phyloP scores from a whole-genome alignment of 208 protist species.

The Crithidia thermophila region DNA sequence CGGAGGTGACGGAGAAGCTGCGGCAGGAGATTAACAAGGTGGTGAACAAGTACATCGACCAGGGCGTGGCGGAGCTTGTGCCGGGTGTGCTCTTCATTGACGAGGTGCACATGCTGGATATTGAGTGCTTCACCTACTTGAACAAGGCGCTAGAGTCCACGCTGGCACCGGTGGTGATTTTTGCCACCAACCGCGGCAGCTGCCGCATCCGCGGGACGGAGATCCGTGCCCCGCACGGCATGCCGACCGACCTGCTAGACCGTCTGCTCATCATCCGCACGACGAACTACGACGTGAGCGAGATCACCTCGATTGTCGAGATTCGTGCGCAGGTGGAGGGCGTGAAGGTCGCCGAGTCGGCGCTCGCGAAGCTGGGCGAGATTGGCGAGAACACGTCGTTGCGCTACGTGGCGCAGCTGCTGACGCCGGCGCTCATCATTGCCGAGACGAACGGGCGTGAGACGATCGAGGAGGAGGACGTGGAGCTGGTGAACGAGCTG shows the following conservation, averaged over 20 bases:
- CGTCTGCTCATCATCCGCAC: slow-evolving; percentile 99
- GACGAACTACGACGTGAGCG: slow-evolving; percentile 94
- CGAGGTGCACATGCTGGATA: slow-evolving; percentile 99
- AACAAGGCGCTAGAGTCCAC: slow-evolving; percentile 99
- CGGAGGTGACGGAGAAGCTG: slow-evolving; percentile 99
- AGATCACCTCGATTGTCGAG: slow-evolving; percentile 97
- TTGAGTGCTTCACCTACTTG: slow-evolving; percentile 99
- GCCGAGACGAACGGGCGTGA: slow-evolving; percentile 95
- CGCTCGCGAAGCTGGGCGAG: slow-evolving; percentile 88
- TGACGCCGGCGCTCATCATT: slow-evolving; percentile 97
- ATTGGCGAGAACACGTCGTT: slow-evolving; percentile 96
- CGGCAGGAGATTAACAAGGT: slow-evolving; percentile 99
- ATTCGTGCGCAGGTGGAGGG: slow-evolving; percentile 96
- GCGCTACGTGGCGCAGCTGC: slow-evolving; percentile 98
- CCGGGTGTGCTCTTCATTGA: slow-evolving; percentile 99
- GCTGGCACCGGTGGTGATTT: slow-evolving; percentile 99
- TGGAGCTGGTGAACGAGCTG: slow-evolving; percentile 95
- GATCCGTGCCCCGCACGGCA: slow-evolving; percentile 98
- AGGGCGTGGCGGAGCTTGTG: slow-evolving; percentile 99
- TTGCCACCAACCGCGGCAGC: slow-evolving; percentile 99
- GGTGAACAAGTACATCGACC: slow-evolving; percentile 99
- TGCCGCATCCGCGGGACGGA: slow-evolving; percentile 98
- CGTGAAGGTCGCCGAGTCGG: slow-evolving; percentile 93
- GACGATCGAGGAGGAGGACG: slow-evolving; percentile 91
- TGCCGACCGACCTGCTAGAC: slow-evolving; percentile 99